Conservation (phyloP, 1,284 basidiomycete genomes). For the Cryptococcus sp. region DNA sequence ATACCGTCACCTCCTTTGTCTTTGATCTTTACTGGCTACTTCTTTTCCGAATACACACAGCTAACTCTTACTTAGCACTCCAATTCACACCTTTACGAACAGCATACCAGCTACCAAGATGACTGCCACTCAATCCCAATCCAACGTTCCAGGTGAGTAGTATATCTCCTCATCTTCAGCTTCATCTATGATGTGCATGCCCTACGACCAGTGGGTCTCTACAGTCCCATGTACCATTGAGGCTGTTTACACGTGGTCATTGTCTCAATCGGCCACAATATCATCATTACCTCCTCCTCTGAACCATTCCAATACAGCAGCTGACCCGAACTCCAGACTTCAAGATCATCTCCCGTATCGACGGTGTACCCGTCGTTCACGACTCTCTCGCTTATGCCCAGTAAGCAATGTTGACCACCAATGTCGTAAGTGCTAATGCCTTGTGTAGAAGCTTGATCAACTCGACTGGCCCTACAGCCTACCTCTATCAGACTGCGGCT, state of each 20-base stretch:
- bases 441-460: conserved; percentile 31
- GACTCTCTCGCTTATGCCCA: conserved; percentile 44
- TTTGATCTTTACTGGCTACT: no score
- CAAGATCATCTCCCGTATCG: conserved; percentile 44
- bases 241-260: no score
- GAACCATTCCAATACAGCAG: neutral
- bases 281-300: neutral
- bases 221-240: no score
- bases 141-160: conserved; percentile 1
- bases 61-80: no score
- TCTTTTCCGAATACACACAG: no score
- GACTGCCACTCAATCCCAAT: neutral
- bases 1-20: no score
- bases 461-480: conserved; percentile 37
- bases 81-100: neutral
- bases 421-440: neutral
- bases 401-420: conserved; percentile 19
- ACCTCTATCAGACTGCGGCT: conserved; percentile 38
- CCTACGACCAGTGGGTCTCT: no score
- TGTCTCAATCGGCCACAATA: neutral
- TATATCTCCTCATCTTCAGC: neutral
- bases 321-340: conserved; percentile 25
- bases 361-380: conserved; percentile 43
- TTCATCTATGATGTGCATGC: no score
- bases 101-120: neutral